Evolutionary conservation across 805 yeast species (phyloP).

Genomic region (Yarrowia sp.): DNA sequence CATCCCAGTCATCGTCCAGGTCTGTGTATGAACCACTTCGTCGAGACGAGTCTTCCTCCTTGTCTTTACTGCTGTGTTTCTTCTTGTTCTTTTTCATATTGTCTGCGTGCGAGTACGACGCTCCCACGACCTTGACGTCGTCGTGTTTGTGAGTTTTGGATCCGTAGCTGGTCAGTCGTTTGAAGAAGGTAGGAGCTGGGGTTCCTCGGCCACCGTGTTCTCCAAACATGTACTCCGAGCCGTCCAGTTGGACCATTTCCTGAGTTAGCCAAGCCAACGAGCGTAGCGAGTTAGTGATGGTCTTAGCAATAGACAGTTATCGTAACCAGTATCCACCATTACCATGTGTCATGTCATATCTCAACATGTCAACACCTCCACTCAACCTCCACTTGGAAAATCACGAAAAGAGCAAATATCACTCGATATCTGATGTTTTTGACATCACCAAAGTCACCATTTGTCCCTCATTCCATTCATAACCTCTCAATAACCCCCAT

Average conservation of each 20-base stretch:
- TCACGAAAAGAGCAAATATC: no score
- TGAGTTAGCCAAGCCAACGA: conserved; percentile 40
- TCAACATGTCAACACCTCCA: no score
- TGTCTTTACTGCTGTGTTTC: conserved; percentile 30
- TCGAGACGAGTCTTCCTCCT: conserved; percentile 16
- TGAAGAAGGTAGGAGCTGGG: conserved; percentile 60
- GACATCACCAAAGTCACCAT: no score
- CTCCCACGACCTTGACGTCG: conserved; percentile 33
- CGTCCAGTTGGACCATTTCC: conserved; percentile 54
- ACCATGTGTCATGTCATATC: no score
- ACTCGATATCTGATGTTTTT: no score
- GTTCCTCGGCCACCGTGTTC: conserved; percentile 74
- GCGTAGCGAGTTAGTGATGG: background rate
- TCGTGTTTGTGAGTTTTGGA: conserved; percentile 36
- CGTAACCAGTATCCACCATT: no score
- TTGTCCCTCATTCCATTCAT: no score
- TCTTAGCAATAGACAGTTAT: no score
- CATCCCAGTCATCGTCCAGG: conserved; percentile 93
- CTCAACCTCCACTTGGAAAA: no score
- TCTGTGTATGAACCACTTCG: conserved; percentile 59
- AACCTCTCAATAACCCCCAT: no score
- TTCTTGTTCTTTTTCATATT: conserved; percentile 25
- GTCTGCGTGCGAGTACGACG: conserved; percentile 19
- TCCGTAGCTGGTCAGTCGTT: conserved; percentile 48
- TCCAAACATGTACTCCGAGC: conserved; percentile 65